These are phyloP conservation scores for Aquilaria sinensis DNA, from an alignment of 345 rosid genomes.

Conservation along the genomic window DNA sequence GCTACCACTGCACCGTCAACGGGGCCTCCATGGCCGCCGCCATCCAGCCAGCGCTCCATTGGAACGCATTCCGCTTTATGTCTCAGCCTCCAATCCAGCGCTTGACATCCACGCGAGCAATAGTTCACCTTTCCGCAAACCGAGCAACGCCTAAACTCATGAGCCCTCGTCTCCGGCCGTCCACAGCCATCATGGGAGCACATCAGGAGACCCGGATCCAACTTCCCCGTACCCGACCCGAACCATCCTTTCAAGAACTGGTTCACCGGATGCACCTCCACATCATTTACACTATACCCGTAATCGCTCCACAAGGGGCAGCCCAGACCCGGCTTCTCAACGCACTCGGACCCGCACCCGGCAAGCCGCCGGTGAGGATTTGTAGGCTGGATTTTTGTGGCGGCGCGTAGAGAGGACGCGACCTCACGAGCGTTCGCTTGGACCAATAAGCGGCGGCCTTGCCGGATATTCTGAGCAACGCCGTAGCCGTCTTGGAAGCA, in stretches of 20 bases:
- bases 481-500: conserved; percentile 37
- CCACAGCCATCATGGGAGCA: conserved; percentile 51
- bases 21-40: conserved; percentile 19
- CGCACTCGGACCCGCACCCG: too few species aligned
- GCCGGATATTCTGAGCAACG: conserved; percentile 24
- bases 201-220: conserved; percentile 20
- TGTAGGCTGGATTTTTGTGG: conserved; percentile 3
- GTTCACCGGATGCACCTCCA: conserved; percentile 44
- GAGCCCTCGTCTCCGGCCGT: conserved; percentile 70
- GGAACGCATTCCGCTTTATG: conserved; percentile 63
- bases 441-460: conserved; percentile 31
- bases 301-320: conserved; percentile 27
- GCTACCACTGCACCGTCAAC: conserved; percentile 10
- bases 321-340: neutral
- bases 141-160: conserved; percentile 73
- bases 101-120: conserved; percentile 83
- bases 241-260: conserved; percentile 47
- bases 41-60: conserved; percentile 35
- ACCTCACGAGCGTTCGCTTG: conserved; percentile 31
- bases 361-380: neutral
- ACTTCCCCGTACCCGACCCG: conserved; percentile 16
- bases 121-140: conserved; percentile 72
- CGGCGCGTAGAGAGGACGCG: conserved; percentile 6
- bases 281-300: conserved; percentile 25
- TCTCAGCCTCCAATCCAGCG: conserved; percentile 68